These are phyloP conservation scores for Claviceps africana DNA, from an alignment of 2,329 filamentous ascomycete species.

Conservation along the genomic window DNA sequence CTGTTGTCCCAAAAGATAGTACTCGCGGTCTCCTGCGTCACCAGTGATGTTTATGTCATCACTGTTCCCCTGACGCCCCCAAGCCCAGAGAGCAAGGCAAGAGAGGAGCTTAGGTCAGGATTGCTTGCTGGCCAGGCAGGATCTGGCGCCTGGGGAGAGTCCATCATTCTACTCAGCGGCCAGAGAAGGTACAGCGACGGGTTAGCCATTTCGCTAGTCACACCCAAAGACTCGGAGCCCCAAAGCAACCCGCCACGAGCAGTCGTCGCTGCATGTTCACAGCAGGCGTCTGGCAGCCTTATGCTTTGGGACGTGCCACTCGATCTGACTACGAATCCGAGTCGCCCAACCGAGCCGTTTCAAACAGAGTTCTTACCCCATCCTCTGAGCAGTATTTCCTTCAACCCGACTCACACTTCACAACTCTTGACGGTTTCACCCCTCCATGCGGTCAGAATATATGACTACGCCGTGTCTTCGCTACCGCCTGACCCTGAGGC, in stretches of 20 bases:
- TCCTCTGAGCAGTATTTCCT: slow-evolving; percentile 41
- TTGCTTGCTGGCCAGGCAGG: slow-evolving; percentile 41
- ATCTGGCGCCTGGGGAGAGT: slow-evolving; percentile 50
- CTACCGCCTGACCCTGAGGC: slow-evolving; percentile 37
- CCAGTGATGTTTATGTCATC: slow-evolving; percentile 41
- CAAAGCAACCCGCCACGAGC: slow-evolving; percentile 24
- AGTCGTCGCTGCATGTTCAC: slow-evolving; percentile 46
- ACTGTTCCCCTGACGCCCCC: slow-evolving; percentile 48
- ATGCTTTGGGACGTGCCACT: slow-evolving; percentile 45
- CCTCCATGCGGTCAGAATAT: slow-evolving; percentile 43
- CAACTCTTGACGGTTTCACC: slow-evolving; percentile 45
- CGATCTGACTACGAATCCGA: slow-evolving; percentile 21
- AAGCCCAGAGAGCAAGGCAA: slow-evolving; percentile 43
- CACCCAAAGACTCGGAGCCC: slow-evolving; percentile 26
- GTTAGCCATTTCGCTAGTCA: slow-evolving; percentile 39
- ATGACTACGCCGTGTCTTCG: slow-evolving; percentile 43
- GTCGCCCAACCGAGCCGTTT: slow-evolving; percentile 32
- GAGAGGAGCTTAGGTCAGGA: slow-evolving; percentile 36
- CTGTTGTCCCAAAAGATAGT: slow-evolving; percentile 44
- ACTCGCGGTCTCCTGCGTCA: slow-evolving; percentile 46
- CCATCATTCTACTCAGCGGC: slow-evolving; percentile 37
- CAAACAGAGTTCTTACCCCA: slow-evolving; percentile 45
- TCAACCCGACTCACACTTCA: slow-evolving; percentile 44
- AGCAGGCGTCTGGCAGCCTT: slow-evolving; percentile 44
- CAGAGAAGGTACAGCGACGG: slow-evolving; percentile 39